Conservation (phyloP, 805 yeast genomes). For the Spathaspora passalidarum region DNA sequence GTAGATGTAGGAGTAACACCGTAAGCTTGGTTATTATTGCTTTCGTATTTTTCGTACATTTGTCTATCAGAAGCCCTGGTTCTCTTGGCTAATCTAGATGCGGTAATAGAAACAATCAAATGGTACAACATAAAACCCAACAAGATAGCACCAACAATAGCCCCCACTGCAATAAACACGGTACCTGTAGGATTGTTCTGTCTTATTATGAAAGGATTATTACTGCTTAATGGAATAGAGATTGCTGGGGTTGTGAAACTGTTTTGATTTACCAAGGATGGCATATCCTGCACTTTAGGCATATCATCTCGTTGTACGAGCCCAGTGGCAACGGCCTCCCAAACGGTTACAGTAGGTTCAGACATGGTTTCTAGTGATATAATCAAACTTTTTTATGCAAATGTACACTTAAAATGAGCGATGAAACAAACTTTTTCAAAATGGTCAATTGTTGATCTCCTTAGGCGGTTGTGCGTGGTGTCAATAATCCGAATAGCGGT, state of each 20-base stretch:
- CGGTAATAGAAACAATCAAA: constrained; percentile 42
- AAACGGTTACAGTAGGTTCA: background rate
- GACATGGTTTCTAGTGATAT: background rate
- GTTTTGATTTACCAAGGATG: constrained; percentile 8
- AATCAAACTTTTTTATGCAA: background rate
- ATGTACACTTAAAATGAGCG: background rate
- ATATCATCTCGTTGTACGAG: constrained; percentile 9
- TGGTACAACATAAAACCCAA: constrained; percentile 53
- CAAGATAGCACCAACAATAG: constrained; percentile 58
- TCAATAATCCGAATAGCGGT: background rate
- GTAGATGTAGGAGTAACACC: constrained; percentile 21
- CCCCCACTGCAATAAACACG: constrained; percentile 79
- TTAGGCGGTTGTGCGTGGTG: constrained; percentile 1
- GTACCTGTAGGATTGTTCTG: constrained; percentile 65
- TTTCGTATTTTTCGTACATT: constrained; percentile 30
- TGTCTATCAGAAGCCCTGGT: constrained; percentile 32
- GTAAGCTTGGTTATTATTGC: constrained; percentile 27
- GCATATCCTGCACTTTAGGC: constrained; percentile 6
- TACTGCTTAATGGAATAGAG: constrained; percentile 53
- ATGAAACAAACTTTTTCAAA: background rate
- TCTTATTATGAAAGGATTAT: constrained; percentile 63
- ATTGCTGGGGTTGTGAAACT: constrained; percentile 46
- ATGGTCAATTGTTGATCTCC: background rate
- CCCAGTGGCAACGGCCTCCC: background rate
- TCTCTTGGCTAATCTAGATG: constrained; percentile 51